These are phyloP conservation scores for Rubroshorea leprosula DNA, from an alignment of 345 rosid species.

Conservation along the genomic window DNA sequence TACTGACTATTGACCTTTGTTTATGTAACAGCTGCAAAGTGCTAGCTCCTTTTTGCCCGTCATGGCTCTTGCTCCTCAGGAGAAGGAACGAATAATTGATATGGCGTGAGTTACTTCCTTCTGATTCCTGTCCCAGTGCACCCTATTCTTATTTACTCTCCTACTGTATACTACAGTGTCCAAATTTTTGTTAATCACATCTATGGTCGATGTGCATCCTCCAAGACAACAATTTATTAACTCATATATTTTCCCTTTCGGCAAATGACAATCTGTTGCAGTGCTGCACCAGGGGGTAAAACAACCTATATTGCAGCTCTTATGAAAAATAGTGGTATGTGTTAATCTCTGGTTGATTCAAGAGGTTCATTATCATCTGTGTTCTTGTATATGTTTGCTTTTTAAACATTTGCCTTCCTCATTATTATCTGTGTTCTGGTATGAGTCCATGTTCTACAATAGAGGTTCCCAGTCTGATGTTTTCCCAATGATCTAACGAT, in stretches of 20 bases:
- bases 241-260: too few species aligned
- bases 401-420: too few species aligned
- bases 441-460: not conserved
- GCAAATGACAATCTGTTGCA: constrained; percentile 29
- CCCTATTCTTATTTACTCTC: not conserved
- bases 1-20: constrained; percentile 6
- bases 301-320: constrained; percentile 76
- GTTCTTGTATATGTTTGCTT: not conserved
- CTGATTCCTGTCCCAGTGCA: not conserved
- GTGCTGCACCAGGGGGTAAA: constrained; percentile 97
- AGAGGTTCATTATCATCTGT: not conserved
- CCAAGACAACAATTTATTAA: not conserved
- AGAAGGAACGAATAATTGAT: constrained; percentile 81
- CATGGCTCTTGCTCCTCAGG: constrained; percentile 98
- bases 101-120: constrained; percentile 72
- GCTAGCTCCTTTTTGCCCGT: constrained; percentile 96
- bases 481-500: constrained; percentile 12
- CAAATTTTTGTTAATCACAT: not conserved
- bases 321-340: constrained; percentile 81
- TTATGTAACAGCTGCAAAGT: constrained; percentile 68
- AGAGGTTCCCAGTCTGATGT: not conserved
- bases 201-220: not conserved
- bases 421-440: not conserved
- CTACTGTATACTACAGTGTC: too few species aligned
- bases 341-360: constrained; percentile 11